phyloP scores from a whole-genome alignment of 2,329 filamentous ascomycete genomes.

The Pseudogymnoascus sp. region DNA sequence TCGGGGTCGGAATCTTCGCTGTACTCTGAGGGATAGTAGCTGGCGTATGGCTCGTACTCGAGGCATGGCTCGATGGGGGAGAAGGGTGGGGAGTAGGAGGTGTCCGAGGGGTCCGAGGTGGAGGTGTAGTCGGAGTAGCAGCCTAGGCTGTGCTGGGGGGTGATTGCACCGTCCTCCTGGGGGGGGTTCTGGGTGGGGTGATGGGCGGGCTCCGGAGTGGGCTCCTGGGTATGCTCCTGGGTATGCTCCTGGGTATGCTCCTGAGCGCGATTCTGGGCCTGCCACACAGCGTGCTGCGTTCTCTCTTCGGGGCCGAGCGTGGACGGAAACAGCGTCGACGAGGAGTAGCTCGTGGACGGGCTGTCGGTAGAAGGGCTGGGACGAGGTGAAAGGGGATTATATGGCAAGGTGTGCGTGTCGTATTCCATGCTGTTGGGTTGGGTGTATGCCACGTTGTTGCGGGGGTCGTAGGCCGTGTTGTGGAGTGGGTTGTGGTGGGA shows the following conservation, averaged over 20 bases:
- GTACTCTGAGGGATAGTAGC: not conserved
- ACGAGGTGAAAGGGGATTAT: not conserved
- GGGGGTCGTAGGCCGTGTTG: not conserved
- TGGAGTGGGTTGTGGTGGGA: not conserved
- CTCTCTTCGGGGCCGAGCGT: not conserved
- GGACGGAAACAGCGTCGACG: not conserved
- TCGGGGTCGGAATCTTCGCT: not conserved
- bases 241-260: no score
- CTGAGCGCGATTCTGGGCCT: no score
- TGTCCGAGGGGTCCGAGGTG: not conserved
- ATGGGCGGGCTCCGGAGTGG: not conserved
- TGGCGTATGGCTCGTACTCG: not conserved
- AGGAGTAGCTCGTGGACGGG: not conserved
- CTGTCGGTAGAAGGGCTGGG: not conserved
- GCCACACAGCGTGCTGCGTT: no score
- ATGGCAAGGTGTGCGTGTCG: not conserved
- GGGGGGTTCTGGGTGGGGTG: not conserved
- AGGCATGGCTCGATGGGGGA: not conserved
- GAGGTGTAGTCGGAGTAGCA: not conserved
- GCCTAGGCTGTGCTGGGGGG: no score
- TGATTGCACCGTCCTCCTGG: not conserved
- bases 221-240: not conserved
- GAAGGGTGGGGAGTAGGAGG: not conserved
- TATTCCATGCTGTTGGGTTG: not conserved
- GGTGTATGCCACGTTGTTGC: not conserved